Conservation (phyloP, 108 stramenopile species). For the Phaeodactylum tricornutum region DNA sequence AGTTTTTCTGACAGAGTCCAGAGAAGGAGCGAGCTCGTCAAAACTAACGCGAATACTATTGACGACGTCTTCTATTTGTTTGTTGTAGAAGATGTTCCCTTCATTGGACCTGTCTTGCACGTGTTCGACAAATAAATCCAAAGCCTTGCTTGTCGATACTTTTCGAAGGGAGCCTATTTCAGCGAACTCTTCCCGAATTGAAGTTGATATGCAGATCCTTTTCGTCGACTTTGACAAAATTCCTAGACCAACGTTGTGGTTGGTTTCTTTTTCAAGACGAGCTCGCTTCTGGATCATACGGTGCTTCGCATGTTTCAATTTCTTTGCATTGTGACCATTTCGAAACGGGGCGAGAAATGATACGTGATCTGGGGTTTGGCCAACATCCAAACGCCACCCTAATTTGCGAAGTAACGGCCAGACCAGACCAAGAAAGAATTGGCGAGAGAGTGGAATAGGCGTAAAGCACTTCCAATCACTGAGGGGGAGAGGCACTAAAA, state of each 20-base stretch:
- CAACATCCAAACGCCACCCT: slow-evolving; percentile 25
- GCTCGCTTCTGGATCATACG: slow-evolving; percentile 11
- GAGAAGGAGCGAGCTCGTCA: slow-evolving; percentile 6
- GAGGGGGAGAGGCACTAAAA: too few species aligned
- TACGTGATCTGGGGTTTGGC: slow-evolving; percentile 5
- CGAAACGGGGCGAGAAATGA: slow-evolving; percentile 12
- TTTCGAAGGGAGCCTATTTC: too few species aligned
- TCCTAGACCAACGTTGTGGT: slow-evolving; percentile 20
- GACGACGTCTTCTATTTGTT: not conserved
- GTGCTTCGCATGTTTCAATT: slow-evolving; percentile 6
- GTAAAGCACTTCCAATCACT: too few species aligned
- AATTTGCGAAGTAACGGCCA: slow-evolving; percentile 26
- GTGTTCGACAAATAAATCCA: not conserved
- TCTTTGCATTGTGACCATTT: slow-evolving; percentile 3
- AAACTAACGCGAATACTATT: slow-evolving; percentile 3
- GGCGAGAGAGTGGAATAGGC: slow-evolving; percentile 22
- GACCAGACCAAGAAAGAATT: slow-evolving; percentile 29
- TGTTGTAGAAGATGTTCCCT: too few species aligned
- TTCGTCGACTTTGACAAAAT: slow-evolving; percentile 26
- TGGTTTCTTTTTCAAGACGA: slow-evolving; percentile 7
- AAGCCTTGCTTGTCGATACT: too few species aligned
- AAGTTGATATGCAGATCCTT: too few species aligned
- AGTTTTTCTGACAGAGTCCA: too few species aligned
- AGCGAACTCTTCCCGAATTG: too few species aligned
- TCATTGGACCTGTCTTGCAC: not conserved